These are phyloP conservation scores for Psilocybe sp. DNA, from an alignment of 768 basidiomycete genomes.

Conservation along the genomic window DNA sequence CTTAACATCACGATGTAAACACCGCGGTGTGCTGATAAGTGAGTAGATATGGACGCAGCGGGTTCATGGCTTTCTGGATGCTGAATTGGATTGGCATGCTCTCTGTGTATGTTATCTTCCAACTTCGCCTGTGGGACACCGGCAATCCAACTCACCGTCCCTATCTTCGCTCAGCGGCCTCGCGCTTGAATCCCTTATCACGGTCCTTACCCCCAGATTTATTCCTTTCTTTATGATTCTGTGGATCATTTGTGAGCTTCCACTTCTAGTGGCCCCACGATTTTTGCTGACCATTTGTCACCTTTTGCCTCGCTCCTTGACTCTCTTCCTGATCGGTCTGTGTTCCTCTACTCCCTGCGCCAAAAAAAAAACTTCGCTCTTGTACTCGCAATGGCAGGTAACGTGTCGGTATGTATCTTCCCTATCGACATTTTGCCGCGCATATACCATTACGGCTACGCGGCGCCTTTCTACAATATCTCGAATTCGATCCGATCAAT, in stretches of 20 bases:
- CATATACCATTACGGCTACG: conserved; percentile 67
- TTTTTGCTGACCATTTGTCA: not conserved
- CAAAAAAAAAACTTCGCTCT: not conserved
- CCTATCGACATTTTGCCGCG: conserved; percentile 58
- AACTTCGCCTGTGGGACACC: too few species aligned
- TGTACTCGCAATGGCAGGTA: conserved; percentile 32
- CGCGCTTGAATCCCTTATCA: conserved; percentile 60
- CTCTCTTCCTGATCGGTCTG: not conserved
- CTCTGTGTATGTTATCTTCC: conserved; percentile 42
- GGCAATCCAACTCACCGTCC: not conserved
- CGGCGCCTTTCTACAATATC: conserved; percentile 71
- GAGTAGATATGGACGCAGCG: conserved; percentile 43
- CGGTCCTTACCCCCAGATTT: conserved; percentile 53
- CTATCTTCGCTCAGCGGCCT: conserved; percentile 42
- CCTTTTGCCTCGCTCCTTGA: too few species aligned
- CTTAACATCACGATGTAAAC: not conserved
- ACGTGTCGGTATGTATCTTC: conserved; percentile 57
- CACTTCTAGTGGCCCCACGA: not conserved
- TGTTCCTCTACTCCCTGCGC: not conserved
- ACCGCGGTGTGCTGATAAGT: not conserved
- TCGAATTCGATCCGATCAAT: conserved; percentile 57
- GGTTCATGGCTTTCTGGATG: conserved; percentile 74
- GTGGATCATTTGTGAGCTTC: conserved; percentile 61
- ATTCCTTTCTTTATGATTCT: conserved; percentile 64
- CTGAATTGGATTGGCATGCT: conserved; percentile 63